Base-by-base conservation (phyloP, 345 rosid species). In the Xanthoceras sorbifolium region DNA sequence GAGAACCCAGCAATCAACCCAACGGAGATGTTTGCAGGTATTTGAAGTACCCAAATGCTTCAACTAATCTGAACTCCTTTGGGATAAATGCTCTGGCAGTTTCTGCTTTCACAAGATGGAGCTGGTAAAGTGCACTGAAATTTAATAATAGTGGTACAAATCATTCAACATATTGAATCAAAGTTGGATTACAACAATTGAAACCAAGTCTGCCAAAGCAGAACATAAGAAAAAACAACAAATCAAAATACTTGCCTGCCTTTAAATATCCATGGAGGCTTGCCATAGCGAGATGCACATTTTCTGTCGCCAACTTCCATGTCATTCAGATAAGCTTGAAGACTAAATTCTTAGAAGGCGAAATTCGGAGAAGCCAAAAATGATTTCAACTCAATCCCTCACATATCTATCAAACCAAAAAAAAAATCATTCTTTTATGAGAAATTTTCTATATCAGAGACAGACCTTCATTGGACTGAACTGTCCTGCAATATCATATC, bases 61-160 rank as follows among this genome's bases (percentile, higher is more conserved):
- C 99, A 72, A 96, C 99, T 68, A 96, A 72, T 84, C 81, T 88
- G 72, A 91, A 88, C 61, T 91, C 92, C 73, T 90, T 93, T 0
- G 99, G 99, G 67, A 96, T 89, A 79, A 92, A 85, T 64, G 88
- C 88, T 80, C 93, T 86, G 77, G 97, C 98, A 29, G 92, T 93
- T 57, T 87, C 90, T 74, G 97, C 89, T 67, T 90, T 96, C 42
- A 96, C 99, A 67, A 96, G 98, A 85, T 96, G 98, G 74, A 96
- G 87, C 81, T 96, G 99, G 74, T 96, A 96, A 84, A 93, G 84
- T 61, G 98, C 99, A 76, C 99, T 96, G 93, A 74, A 84, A 71
- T 64, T 72, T 9, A 22, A 36, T 9, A 31, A 38, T 22, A 31
- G 23, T 63, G n/a, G n/a, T n/a, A 48, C 32, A 50, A 8, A 75